These are phyloP conservation scores for Chaetomium olivaceum DNA, from an alignment of 2,329 filamentous ascomycete genomes.

Conservation along the genomic window DNA sequence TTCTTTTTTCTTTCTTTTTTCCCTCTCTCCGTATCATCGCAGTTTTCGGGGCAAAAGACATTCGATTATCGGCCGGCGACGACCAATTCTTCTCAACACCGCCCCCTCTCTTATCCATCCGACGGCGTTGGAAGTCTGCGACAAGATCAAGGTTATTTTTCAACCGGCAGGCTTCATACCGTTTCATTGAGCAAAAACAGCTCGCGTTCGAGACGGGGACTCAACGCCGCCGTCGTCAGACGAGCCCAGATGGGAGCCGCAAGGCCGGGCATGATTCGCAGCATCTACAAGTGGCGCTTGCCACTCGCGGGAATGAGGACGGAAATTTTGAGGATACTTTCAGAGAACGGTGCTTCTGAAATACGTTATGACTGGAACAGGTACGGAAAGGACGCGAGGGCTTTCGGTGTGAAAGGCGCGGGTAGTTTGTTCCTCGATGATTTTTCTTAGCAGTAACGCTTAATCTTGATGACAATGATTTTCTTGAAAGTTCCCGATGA, in stretches of 20 bases:
- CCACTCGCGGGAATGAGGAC: conserved; percentile 16
- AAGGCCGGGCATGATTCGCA: conserved; percentile 24
- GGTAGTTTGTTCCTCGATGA: conserved; percentile 16
- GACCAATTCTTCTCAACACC: conserved; percentile 26
- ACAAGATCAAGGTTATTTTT: neutral
- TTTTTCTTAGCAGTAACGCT: neutral
- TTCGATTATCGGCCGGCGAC: conserved; percentile 34
- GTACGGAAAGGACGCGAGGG: neutral
- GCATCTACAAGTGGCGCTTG: conserved; percentile 22
- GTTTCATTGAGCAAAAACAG: conserved; percentile 11
- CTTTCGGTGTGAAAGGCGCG: conserved; percentile 9
- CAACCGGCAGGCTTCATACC: conserved; percentile 8
- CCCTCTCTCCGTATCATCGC: conserved; percentile 15
- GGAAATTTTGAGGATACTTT: conserved; percentile 13
- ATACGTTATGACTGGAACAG: conserved; percentile 1
- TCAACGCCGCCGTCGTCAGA: conserved; percentile 2
- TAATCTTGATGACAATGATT: conserved; percentile 20
- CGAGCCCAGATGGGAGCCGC: conserved; percentile 26
- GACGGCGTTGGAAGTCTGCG: conserved; percentile 19
- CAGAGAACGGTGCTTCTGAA: conserved; percentile 15
- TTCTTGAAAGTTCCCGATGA: neutral
- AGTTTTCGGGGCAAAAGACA: conserved; percentile 26
- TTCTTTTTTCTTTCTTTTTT: neutral
- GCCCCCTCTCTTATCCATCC: neutral
- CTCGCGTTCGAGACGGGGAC: conserved; percentile 6